These are phyloP conservation scores for Pseudogymnoascus pannorum DNA, from an alignment of 2,329 filamentous ascomycete genomes.

Conservation along the genomic window DNA sequence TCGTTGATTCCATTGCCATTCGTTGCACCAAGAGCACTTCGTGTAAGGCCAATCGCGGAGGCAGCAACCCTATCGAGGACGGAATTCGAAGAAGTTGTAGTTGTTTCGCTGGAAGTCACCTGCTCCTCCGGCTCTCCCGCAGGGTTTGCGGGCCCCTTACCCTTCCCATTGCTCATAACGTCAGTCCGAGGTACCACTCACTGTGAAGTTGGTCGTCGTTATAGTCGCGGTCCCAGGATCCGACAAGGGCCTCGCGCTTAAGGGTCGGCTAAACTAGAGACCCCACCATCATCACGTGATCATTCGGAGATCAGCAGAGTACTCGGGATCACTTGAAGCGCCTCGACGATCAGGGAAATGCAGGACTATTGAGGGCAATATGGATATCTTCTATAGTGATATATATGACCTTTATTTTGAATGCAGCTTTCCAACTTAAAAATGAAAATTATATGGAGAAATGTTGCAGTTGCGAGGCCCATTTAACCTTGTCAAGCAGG, in stretches of 20 bases:
- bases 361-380: background rate
- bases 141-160: conserved; percentile 18
- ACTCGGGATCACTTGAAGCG: background rate
- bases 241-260: conserved; percentile 6
- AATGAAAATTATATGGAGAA: background rate
- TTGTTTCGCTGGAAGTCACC: conserved; percentile 10
- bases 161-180: conserved; percentile 19
- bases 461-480: background rate
- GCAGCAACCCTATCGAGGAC: conserved; percentile 23
- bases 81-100: conserved; percentile 12
- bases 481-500: background rate
- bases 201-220: background rate
- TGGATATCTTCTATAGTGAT: background rate
- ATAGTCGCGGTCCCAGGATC: conserved; percentile 2
- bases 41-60: conserved; percentile 31
- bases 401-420: background rate
- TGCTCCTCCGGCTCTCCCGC: conserved; percentile 11
- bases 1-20: conserved; percentile 19
- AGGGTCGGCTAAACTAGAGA: conserved; percentile 1
- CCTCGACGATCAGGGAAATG: background rate
- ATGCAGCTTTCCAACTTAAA: background rate
- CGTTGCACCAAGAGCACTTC: conserved; percentile 26
- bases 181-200: background rate
- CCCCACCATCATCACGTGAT: conserved; percentile 4
- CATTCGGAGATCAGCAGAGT: background rate